Evolutionary conservation across 352 stramenopile genomes (phyloP), one percentile per base, ranked within the genome.

Genomic region (Globisporangium iwayamae): DNA sequence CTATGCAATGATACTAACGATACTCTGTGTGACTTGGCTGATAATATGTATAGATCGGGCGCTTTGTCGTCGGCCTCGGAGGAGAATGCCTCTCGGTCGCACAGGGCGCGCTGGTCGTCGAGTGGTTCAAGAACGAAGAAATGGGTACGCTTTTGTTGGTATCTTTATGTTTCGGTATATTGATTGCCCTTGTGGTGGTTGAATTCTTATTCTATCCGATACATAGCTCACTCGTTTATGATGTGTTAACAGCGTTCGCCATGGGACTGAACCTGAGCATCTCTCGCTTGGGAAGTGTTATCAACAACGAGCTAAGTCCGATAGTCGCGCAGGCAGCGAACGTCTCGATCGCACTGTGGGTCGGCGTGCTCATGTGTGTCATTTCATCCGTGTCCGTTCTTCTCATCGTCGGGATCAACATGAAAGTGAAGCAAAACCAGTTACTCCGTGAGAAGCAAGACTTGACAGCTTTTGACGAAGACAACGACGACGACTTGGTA

Each of bases 121-220:
- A 88, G 8, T 98, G 94, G 94, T 98, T 98, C 72, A 89, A 93
- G 60, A 95, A 94, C 61, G 96, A 81, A 64, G 92, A 98, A 46
- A 68, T 98, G 0, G 78, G 79, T 87, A 55, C 18, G 71, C 13
- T 36, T 14, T 36, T 39, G 8, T 2, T 11, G 7, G 10, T 34
- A 11, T 54, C 3, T 34, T 18, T 54, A 16, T 22, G 30, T 3
- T 41, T 41, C 36, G 36, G 36, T 41, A 41, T 48, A 48, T 48
- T 46, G 0, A 48, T 48, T 46, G 0, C 4, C 3, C 3, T 63
- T 45, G 14, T 1, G 6, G 13, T n/a, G 5, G 43, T 48, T 11
- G 7, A 22, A 22, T 22, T 22, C 43, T 1, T 5, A 13, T 48
- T 48, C 16, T 48, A 22, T 48, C 16, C 7, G 11, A 48, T 10